Conservation (phyloP, 139 green algal species). For the Edaphochlamys debaryana region DNA sequence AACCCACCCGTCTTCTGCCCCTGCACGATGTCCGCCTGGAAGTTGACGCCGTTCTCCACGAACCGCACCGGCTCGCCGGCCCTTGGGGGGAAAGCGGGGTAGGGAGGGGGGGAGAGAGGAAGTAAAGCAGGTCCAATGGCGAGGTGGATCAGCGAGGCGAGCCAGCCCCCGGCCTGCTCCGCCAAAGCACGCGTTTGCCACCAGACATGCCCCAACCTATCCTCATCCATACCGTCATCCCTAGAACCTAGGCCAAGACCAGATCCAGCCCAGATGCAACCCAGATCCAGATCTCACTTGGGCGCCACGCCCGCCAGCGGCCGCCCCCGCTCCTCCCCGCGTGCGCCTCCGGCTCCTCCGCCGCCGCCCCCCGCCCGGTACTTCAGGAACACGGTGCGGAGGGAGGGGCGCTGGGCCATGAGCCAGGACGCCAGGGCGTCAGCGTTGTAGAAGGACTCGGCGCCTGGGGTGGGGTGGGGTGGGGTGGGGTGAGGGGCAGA, state of each 20-base stretch:
- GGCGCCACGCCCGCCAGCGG: slow-evolving; percentile 31
- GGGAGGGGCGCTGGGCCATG: not conserved
- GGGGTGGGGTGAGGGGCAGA: no score
- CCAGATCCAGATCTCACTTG: no score
- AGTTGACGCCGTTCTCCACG: slow-evolving; percentile 46
- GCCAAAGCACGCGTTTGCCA: no score
- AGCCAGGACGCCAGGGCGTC: slow-evolving; percentile 51
- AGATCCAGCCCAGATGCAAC: no score
- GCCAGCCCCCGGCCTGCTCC: no score
- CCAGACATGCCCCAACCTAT: no score
- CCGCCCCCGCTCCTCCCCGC: slow-evolving; percentile 13
- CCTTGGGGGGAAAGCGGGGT: no score
- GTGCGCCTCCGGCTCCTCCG: not conserved
- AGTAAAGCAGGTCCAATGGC: no score
- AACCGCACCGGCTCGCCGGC: slow-evolving; percentile 49
- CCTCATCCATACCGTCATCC: no score
- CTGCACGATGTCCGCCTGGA: slow-evolving; percentile 45
- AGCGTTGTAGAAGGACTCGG: slow-evolving; percentile 58
- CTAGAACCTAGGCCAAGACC: no score
- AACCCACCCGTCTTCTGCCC: slow-evolving; percentile 61
- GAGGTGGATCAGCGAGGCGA: no score
- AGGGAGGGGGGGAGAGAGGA: no score
- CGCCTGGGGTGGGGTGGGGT: slow-evolving; percentile 1
- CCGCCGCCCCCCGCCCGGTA: slow-evolving; percentile 13
- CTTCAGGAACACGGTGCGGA: slow-evolving; percentile 43